Percentiles rank a stretch among this genome's conserved stretches.
Evolutionary conservation across 768 basidiomycete species (phyloP).

Genomic region (Gyrodon lividus): DNA sequence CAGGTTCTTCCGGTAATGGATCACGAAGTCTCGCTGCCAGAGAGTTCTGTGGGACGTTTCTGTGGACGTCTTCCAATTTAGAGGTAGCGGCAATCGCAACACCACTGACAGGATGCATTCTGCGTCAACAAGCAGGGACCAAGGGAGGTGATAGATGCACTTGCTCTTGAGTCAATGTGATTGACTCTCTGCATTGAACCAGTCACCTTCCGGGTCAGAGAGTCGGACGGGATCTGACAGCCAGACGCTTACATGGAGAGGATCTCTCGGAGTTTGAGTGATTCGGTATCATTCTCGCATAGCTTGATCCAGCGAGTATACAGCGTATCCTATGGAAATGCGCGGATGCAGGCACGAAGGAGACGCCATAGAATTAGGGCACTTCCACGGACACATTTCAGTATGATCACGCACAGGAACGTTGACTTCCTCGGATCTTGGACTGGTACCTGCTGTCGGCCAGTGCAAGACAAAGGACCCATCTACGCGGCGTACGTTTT

Average conservation of each 20-base stretch:
- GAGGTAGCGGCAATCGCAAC: constrained; percentile 13
- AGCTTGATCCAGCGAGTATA: constrained; percentile 27
- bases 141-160: constrained; percentile 6
- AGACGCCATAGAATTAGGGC: background rate
- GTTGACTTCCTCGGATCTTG: background rate
- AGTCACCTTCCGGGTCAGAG: constrained; percentile 6
- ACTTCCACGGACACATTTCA: background rate
- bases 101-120: constrained; percentile 12
- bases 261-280: constrained; percentile 18
- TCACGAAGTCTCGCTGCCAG: background rate
- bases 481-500: constrained; percentile 20
- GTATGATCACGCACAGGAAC: constrained; percentile 6
- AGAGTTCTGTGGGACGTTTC: background rate
- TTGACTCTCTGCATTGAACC: constrained; percentile 16
- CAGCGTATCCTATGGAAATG: constrained; percentile 22
- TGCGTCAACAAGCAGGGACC: constrained; percentile 7
- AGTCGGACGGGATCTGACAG: background rate
- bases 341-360: background rate
- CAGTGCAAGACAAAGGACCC: constrained; percentile 28
- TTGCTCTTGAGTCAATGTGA: constrained; percentile 24
- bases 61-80: background rate
- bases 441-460: constrained; percentile 12
- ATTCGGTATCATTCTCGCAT: constrained; percentile 23
- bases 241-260: constrained; percentile 29
- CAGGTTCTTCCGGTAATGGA: background rate